phyloP scores from a whole-genome alignment of 2,329 filamentous ascomycete genomes.

The Biscogniauxia marginata region DNA sequence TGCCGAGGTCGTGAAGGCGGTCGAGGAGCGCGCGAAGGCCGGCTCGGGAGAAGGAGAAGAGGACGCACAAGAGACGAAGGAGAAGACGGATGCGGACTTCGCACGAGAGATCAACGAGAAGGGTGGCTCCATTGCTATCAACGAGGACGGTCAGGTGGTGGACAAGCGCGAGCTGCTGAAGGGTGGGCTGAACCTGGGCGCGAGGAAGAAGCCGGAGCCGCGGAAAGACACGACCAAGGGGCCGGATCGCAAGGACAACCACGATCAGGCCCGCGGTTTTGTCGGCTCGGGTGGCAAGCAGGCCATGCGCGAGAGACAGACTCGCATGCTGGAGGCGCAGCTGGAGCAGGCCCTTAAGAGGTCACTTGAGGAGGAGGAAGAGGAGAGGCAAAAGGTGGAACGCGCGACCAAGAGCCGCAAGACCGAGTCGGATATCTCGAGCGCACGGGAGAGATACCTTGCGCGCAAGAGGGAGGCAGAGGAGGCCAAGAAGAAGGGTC shows the following conservation, averaged over 20 bases:
- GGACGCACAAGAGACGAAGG: constrained; percentile 39
- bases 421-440: constrained; percentile 72
- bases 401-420: constrained; percentile 72
- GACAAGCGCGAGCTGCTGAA: constrained; percentile 79
- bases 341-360: constrained; percentile 72
- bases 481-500: constrained; percentile 56
- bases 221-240: constrained; percentile 31
- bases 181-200: constrained; percentile 71
- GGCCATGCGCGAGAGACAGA: constrained; percentile 73
- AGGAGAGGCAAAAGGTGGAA: constrained; percentile 60
- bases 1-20: constrained; percentile 67
- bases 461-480: constrained; percentile 74
- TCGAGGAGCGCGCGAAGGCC: constrained; percentile 51
- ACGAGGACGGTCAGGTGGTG: constrained; percentile 80
- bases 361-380: constrained; percentile 66
- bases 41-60: constrained; percentile 35
- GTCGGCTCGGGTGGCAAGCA: constrained; percentile 55
- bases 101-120: constrained; percentile 66
- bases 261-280: constrained; percentile 31
- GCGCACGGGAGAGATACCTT: constrained; percentile 77
- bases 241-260: constrained; percentile 30
- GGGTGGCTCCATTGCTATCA: constrained; percentile 63
- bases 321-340: constrained; percentile 75
- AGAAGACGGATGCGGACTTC: constrained; percentile 61
- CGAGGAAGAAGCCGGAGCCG: constrained; percentile 56